Base-by-base conservation (phyloP, 2,329 filamentous ascomycete genomes). In the Claviceps quebecensis region DNA sequence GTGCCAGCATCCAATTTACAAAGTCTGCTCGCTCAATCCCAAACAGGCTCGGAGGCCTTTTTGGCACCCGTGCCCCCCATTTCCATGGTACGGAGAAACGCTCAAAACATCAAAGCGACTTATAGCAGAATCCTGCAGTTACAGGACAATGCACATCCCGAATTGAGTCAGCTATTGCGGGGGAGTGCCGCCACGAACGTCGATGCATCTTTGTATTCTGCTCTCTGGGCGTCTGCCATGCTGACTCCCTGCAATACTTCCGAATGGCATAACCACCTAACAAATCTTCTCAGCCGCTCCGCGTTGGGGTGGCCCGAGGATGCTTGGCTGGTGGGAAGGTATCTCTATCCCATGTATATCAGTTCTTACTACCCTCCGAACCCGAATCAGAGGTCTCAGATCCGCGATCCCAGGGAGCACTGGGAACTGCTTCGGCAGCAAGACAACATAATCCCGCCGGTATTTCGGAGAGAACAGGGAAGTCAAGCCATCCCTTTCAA, bases 31-130 rank as follows among this genome's bases (percentile, higher is more conserved):
- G 70, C 73, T 41, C 66, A 71, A 46, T 68, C 71, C 52, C 60
- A 71, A 60, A 62, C 66, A 53, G 63, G 67, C 54, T 62, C 58
- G 54, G 72, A 69, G 14, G 63, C 65, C 6, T 84, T 84, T 57
- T 71, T 95, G 19, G 71, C 73, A 3, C 78, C 85, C 9, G 83
- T 86, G 1, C 70, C 74, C 1, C 78, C 80, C 1, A 70, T 78
- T 2, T 77, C 84, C 51, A 80, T 95, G 56, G 80, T 89, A 7
- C 73, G 86, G 58, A 81, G 89, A 50, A 86, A 84, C 9, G 65
- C 66, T 14, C 81, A 84, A 58, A 96, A 95, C 66, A 90, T 97
- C 57, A 75, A 86, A 59, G 81, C 81, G 45, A 86, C 86, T 1
- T 88, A 60, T 47, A 57, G 60, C 5, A 61, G 61, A 40, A 59